Evolutionary conservation across 257 asterid genomes (phyloP).

Genomic region (Verbena officinalis): DNA sequence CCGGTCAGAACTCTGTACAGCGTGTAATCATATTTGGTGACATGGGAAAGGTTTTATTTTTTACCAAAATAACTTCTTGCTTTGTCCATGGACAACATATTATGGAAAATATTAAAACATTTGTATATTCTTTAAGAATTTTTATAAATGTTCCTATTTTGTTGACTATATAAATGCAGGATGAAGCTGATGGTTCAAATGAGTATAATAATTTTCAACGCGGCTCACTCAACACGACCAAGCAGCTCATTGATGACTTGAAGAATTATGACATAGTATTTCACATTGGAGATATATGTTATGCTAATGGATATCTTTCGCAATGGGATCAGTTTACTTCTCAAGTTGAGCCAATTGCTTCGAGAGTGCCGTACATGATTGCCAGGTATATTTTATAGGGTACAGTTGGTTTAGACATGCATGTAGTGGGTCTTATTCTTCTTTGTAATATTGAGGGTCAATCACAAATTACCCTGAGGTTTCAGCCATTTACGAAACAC

Average conservation of each 20-base stretch:
- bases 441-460: neutral
- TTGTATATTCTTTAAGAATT: no score
- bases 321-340: constrained; percentile 98
- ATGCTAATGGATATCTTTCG: constrained; percentile 86
- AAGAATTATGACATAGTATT: constrained; percentile 79
- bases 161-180: constrained; percentile 42
- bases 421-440: neutral
- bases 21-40: constrained; percentile 86
- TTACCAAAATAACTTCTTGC: constrained; percentile 3
- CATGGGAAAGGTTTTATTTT: constrained; percentile 85
- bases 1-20: constrained; percentile 91
- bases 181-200: constrained; percentile 93
- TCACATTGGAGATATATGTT: constrained; percentile 86
- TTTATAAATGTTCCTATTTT: constrained; percentile 8
- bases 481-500: no score
- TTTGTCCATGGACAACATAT: no score
- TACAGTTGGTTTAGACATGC: neutral
- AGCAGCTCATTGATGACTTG: constrained; percentile 70
- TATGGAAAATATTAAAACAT: no score
- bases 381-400: constrained; percentile 59
- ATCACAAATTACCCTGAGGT: no score
- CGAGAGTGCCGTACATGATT: constrained; percentile 89
- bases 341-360: constrained; percentile 84
- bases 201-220: constrained; percentile 79
- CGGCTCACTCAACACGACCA: constrained; percentile 86